Percentiles rank a stretch among this genome's conserved stretches.
Evolutionary conservation across 768 basidiomycete species (phyloP).

Genomic region (Ephemerocybe angulata): DNA sequence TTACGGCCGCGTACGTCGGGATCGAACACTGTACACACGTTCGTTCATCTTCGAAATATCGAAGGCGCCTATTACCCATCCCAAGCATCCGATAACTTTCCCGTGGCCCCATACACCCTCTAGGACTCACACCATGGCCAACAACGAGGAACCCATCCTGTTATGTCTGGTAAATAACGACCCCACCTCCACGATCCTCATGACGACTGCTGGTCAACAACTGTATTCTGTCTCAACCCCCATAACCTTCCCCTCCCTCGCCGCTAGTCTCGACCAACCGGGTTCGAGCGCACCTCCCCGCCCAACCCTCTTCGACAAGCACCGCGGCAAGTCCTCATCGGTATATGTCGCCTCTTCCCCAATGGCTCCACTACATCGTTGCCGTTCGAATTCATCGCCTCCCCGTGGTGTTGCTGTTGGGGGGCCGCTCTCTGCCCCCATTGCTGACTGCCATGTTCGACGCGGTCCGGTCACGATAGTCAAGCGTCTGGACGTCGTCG

Average conservation of each 20-base stretch:
- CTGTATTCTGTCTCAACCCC: conserved; percentile 33
- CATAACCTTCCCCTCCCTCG: not conserved
- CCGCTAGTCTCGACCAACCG: not conserved
- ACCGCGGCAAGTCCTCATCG: conserved; percentile 3
- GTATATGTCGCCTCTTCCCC: not conserved
- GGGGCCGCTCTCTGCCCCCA: no score
- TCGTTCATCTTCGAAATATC: no score
- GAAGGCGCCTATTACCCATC: no score
- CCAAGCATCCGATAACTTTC: not conserved
- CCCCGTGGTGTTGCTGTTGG: not conserved
- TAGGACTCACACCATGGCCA: not conserved
- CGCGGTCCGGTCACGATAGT: conserved; percentile 23
- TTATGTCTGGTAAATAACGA: conserved; percentile 37
- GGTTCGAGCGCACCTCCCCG: not conserved
- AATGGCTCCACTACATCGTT: not conserved
- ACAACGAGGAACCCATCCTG: conserved; percentile 21
- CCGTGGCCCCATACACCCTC: not conserved
- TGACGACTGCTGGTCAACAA: conserved; percentile 29
- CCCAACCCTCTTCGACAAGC: not conserved
- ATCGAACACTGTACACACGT: no score
- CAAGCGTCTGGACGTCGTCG: conserved; percentile 24
- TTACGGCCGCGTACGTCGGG: no score
- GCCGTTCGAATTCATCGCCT: conserved; percentile 1
- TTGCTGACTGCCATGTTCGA: not conserved
- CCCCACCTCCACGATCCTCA: conserved; percentile 32